A percentile compares a stretch with the other conserved stretches of the same genome.
phyloP scores from a whole-genome alignment of 2,329 filamentous ascomycete genomes.

The Beauveria sp. region DNA sequence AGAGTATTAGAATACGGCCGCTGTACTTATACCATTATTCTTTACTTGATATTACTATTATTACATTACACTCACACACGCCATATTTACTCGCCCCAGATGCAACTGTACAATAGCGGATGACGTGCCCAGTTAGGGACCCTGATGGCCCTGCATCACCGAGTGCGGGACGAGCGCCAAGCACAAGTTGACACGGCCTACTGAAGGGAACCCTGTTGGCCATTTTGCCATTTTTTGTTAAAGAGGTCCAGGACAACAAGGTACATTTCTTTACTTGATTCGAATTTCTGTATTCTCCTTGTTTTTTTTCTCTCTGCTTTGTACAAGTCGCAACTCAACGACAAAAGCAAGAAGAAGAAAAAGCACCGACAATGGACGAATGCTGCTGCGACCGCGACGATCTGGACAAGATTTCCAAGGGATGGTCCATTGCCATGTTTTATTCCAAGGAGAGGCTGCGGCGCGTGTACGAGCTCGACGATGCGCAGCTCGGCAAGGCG shows the following conservation, averaged over 20 bases:
- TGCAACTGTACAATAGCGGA: background rate
- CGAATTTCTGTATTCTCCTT: background rate
- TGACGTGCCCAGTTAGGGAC: constrained; percentile 1
- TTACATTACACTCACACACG: no score
- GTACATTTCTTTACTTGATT: background rate
- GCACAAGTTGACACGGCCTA: background rate
- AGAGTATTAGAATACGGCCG: background rate
- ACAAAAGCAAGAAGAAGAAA: background rate
- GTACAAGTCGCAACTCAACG: background rate
- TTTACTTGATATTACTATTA: no score
- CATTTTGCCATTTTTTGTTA: background rate
- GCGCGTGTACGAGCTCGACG: constrained; percentile 24
- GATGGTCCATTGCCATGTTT: constrained; percentile 30
- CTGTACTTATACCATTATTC: background rate
- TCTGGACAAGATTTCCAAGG: constrained; percentile 28
- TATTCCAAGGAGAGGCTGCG: constrained; percentile 28
- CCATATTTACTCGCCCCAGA: background rate
- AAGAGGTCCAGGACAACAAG: background rate
- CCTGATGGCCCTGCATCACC: background rate
- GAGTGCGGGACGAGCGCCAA: constrained; percentile 3
- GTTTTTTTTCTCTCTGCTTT: background rate
- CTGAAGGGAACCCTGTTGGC: constrained; percentile 8
- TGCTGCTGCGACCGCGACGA: constrained; percentile 20
- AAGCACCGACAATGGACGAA: constrained; percentile 16
- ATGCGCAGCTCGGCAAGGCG: constrained; percentile 26